Percentiles rank a stretch among this genome's conserved stretches.
Conservation (phyloP, 2,329 filamentous ascomycete species). For the Lanzia echinophila region DNA sequence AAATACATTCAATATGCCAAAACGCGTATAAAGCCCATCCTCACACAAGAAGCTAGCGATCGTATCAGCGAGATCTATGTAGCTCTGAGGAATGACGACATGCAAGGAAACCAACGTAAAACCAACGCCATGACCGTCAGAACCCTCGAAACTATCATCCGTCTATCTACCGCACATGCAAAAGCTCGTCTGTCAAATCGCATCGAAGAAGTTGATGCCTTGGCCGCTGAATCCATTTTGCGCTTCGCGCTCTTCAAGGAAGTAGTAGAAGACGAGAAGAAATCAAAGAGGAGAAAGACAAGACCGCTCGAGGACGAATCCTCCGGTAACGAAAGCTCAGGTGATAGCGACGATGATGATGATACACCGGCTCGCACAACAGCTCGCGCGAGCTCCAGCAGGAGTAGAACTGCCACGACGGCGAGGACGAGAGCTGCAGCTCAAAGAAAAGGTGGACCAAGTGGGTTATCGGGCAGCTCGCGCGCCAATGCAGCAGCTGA, state of each 20-base stretch:
- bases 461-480: constrained; percentile 13
- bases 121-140: constrained; percentile 94
- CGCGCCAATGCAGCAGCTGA: constrained; percentile 7
- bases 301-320: constrained; percentile 50
- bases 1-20: constrained; percentile 99
- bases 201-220: constrained; percentile 83
- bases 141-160: constrained; percentile 96
- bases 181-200: constrained; percentile 83
- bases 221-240: constrained; percentile 81
- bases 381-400: constrained; percentile 27
- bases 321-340: constrained; percentile 54
- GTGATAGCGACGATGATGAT: constrained; percentile 35
- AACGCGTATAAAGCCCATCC: constrained; percentile 76
- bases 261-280: constrained; percentile 70
- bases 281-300: constrained; percentile 75
- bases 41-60: constrained; percentile 87
- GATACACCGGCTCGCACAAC: constrained; percentile 19
- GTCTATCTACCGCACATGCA: constrained; percentile 90
- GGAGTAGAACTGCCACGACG: constrained; percentile 28
- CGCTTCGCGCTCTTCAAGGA: constrained; percentile 97
- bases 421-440: constrained; percentile 28
- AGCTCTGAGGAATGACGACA: constrained; percentile 87
- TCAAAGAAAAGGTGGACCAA: constrained; percentile 25
- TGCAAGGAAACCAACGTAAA: constrained; percentile 87
- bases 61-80: constrained; percentile 90